Conservation (phyloP, 129 eudicot species). For the Escallonia rubra region DNA sequence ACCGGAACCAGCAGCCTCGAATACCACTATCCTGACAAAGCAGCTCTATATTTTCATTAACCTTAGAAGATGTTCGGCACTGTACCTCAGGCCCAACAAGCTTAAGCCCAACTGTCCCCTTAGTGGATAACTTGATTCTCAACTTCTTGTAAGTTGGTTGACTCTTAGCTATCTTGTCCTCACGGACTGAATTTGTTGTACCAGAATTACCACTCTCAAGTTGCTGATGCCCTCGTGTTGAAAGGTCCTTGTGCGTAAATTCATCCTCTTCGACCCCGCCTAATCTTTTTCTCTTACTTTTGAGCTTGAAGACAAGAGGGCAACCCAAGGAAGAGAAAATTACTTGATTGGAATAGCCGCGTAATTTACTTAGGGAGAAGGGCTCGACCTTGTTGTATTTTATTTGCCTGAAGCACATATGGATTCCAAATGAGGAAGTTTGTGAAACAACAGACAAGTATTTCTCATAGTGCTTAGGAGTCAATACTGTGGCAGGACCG, state of each 20-base stretch:
- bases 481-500: slow-evolving; percentile 38
- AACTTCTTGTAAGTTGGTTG: slow-evolving; percentile 16
- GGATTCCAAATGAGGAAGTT: slow-evolving; percentile 13
- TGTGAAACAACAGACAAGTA: slow-evolving; percentile 26
- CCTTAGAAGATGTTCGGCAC: slow-evolving; percentile 9
- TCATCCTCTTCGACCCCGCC: slow-evolving; percentile 5
- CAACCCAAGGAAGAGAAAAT: slow-evolving; percentile 13
- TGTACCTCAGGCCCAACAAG: slow-evolving; percentile 11
- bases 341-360: slow-evolving; percentile 39
- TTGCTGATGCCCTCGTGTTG: slow-evolving; percentile 1
- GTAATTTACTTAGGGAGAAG: slow-evolving; percentile 36
- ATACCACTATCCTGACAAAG: slow-evolving; percentile 68
- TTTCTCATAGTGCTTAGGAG: slow-evolving; percentile 40
- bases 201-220: background rate
- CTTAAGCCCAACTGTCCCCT: slow-evolving; percentile 4
- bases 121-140: slow-evolving; percentile 19
- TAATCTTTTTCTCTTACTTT: background rate
- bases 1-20: slow-evolving; percentile 71
- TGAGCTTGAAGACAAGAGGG: slow-evolving; percentile 9
- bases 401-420: slow-evolving; percentile 39
- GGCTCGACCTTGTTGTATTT: slow-evolving; percentile 22
- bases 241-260: background rate
- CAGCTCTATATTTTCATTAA: slow-evolving; percentile 42
- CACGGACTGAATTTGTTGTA: slow-evolving; percentile 1
- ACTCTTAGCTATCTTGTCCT: background rate